Evolutionary conservation across 129 eudicot species (phyloP), one percentile per base, ranked within the genome.

Genomic region (Apium graveolens): DNA sequence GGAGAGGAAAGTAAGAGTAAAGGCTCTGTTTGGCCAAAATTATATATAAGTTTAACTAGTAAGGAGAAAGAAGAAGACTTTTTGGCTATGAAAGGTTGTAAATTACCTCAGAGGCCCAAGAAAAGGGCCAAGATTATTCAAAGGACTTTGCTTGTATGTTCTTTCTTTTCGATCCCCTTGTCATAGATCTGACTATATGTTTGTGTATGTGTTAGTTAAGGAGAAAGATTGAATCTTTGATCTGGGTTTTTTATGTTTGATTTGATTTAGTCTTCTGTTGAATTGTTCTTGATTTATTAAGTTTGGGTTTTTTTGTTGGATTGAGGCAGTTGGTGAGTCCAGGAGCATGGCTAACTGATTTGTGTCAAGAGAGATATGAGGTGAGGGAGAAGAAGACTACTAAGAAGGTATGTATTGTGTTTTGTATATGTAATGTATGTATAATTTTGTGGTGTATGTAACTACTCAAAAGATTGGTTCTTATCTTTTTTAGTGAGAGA

Each of bases 31-130:
- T 87, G 91, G 90, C 95, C 95, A 29, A 90, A 86, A 75, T 78
- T 90, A 68, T 86, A 76, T 37, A 76, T 87, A 74, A 81, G 80
- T 45, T 82, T 90, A 78, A 78, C 95, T 35, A 90, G 88, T 81
- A 90, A 90, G 66, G 95, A 90, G 82, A 90, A 90, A 78, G 95
- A 90, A 71, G 95, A 87, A 39, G 95, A 90, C 73, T 90, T 90
- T 57, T 79, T 90, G 88, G 91, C 94, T 18, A 90, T 90, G 94
- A 90, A 90, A 80, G 95, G 95, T 71, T 90, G 95, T 80, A 87
- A 86, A 80, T 91, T 83, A 75, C 90, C 95, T 51, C 91, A 90
- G 8, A 78, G 95, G 69, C 95, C 95, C 35, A 90, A 90, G 76
- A 90, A 90, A 44, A 85, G 95, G 78, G 87, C 95, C 48, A 90